Evolutionary conservation across 306 rosid species (phyloP).

Genomic region (Styphnolobium japonicum): DNA sequence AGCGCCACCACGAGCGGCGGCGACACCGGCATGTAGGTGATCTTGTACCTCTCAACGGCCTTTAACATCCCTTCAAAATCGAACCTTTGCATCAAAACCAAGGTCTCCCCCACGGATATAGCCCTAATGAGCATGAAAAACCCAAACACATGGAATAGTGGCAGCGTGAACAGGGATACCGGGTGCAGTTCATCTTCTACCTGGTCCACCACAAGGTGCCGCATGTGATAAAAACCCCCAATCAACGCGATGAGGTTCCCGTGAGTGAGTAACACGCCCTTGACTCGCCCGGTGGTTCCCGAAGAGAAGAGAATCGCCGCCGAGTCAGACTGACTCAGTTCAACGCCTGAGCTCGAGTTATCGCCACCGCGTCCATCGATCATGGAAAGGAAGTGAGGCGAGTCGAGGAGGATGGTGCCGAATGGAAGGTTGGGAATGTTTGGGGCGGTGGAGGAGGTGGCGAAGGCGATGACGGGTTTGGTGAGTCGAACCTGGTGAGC

Average conservation of each 20-base stretch:
- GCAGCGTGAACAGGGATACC: slow-evolving; percentile 49
- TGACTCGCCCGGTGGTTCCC: slow-evolving; percentile 82
- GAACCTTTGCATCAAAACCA: slow-evolving; percentile 72
- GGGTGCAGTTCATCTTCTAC: slow-evolving; percentile 8
- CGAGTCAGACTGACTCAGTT: slow-evolving; percentile 52
- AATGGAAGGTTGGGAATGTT: slow-evolving; percentile 27
- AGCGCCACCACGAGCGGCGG: slow-evolving; percentile 79
- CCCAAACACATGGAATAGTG: slow-evolving; percentile 79
- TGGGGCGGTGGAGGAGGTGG: slow-evolving; percentile 35
- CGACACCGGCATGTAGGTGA: slow-evolving; percentile 66
- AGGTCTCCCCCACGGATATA: slow-evolving; percentile 49
- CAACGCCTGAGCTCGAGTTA: too few species aligned
- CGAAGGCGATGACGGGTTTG: slow-evolving; percentile 66
- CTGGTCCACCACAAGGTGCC: neutral
- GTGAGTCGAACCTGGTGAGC: slow-evolving; percentile 52
- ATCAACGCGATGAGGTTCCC: slow-evolving; percentile 54
- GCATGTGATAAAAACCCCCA: slow-evolving; percentile 29
- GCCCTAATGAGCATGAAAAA: slow-evolving; percentile 56
- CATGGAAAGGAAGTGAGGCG: slow-evolving; percentile 66
- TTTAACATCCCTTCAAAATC: slow-evolving; percentile 62
- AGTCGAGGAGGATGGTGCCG: slow-evolving; percentile 58
- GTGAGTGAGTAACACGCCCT: slow-evolving; percentile 72
- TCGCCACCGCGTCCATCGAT: too few species aligned
- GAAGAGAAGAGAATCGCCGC: slow-evolving; percentile 87
- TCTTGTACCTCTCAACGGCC: slow-evolving; percentile 59